Base-by-base conservation (phyloP, 2,329 filamentous ascomycete species). In the Didymella arachidicola region DNA sequence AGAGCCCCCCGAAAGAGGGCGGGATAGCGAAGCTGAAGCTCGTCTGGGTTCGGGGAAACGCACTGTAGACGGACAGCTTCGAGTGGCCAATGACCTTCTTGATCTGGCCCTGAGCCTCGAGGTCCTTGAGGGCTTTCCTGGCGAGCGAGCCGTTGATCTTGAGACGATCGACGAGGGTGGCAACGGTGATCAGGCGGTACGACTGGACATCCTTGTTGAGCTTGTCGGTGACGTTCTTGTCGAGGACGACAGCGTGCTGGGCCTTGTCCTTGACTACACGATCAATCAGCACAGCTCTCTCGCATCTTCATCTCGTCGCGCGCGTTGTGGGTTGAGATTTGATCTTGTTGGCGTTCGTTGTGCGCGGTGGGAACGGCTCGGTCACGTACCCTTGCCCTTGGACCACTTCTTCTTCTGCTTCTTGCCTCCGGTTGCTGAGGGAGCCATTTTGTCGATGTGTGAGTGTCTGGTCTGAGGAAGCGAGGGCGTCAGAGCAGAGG, bases 201-300 rank as follows among this genome's bases (percentile, higher is more conserved):
- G 95, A 97, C 84, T 98, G 95, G 77, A 99, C 96, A 88, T 99
- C 95, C 88, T 99, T 99, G 88, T 97, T 91, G 82, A 99, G 93
- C 87, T 96, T 97, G 85, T 99, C 95, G 73, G 90, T 91, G 79
- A 90, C 97, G 84, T 86, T 80, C 89, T 99, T 99, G 87, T 99
- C 95, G 84, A 99, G 92, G 80, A 98, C 87, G 83, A 99, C 95
- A 83, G 91, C 92, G 89, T 99, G 95, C 83, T 98, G 91, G 84
- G 95, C 94, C 93, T 99, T 99, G 89, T 99, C 95, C 95, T 99
- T 99, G 87, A 99, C 95, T 93, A 39, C 16, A 82, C 86, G 68
- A 55, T 60, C 36, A 67, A 68, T 76, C 52, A 74, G 69, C 72
- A 60, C 60, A 52, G 47, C 25, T 26, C 41, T 22, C 38, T 43